Evolutionary conservation across 2,329 filamentous ascomycete genomes (phyloP).

Genomic region (Pestalotiopsis fici): DNA sequence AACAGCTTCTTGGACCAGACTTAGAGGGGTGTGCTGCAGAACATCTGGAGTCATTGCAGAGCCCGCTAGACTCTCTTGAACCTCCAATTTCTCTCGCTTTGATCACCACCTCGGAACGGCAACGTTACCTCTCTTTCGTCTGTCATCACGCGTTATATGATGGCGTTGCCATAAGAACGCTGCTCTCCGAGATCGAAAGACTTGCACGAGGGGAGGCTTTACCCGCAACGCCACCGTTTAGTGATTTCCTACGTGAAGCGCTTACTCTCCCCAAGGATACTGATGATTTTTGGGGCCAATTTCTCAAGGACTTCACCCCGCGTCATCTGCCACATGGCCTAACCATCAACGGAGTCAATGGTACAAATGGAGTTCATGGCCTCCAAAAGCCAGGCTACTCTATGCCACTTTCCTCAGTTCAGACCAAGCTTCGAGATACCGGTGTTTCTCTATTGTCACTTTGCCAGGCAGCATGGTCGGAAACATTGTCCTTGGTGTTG

Average conservation of each 20-base stretch:
- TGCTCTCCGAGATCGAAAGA: conserved; percentile 72
- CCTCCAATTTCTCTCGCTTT: conserved; percentile 48
- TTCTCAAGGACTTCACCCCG: conserved; percentile 49
- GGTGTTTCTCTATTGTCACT: conserved; percentile 66
- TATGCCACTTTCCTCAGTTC: conserved; percentile 44
- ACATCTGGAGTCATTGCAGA: conserved; percentile 39
- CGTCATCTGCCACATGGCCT: background rate
- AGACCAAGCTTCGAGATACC: conserved; percentile 49
- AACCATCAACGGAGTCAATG: background rate
- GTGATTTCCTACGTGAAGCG: conserved; percentile 64
- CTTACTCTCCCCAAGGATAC: conserved; percentile 46
- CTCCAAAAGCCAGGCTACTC: conserved; percentile 12
- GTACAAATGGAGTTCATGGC: conserved; percentile 3
- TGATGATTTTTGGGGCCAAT: conserved; percentile 67
- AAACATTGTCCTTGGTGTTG: conserved; percentile 59
- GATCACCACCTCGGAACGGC: conserved; percentile 30
- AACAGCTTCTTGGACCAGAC: conserved; percentile 25
- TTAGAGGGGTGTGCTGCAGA: conserved; percentile 22
- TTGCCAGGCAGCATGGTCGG: conserved; percentile 74
- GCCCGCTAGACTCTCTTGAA: conserved; percentile 42
- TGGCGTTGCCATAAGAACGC: conserved; percentile 70
- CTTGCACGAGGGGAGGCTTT: conserved; percentile 51
- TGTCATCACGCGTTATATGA: conserved; percentile 88
- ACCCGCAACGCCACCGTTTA: conserved; percentile 54
- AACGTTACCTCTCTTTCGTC: conserved; percentile 45